Evolutionary conservation across 1,284 basidiomycete species (phyloP).

Genomic region (Athelia sp.): DNA sequence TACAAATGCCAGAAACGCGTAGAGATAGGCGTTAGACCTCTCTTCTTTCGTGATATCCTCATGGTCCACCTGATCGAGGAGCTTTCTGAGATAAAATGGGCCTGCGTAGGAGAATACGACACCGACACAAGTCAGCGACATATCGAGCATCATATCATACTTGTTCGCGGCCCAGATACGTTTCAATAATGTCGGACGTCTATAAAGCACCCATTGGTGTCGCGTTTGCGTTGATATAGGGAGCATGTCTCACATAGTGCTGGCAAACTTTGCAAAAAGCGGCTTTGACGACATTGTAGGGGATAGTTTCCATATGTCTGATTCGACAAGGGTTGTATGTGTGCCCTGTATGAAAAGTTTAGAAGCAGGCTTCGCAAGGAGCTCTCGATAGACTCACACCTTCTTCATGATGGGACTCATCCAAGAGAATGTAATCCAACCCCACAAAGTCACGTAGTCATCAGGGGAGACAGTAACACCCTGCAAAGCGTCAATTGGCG

Average conservation of each 20-base stretch:
- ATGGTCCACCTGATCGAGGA: slow-evolving; percentile 40
- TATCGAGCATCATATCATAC: slow-evolving; percentile 71
- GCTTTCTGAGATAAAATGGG: slow-evolving; percentile 65
- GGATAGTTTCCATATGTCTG: slow-evolving; percentile 49
- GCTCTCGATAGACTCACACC: slow-evolving; percentile 10
- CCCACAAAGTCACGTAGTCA: slow-evolving; percentile 58
- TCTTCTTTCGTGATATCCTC: slow-evolving; percentile 33
- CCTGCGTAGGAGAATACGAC: slow-evolving; percentile 66
- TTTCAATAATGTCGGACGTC: slow-evolving; percentile 46
- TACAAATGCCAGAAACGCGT: slow-evolving; percentile 61
- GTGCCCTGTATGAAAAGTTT: slow-evolving; percentile 33
- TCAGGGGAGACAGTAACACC: slow-evolving; percentile 29
- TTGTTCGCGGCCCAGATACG: slow-evolving; percentile 66
- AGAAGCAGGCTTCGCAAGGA: not conserved
- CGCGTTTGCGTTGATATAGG: not conserved
- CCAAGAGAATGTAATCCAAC: slow-evolving; percentile 68
- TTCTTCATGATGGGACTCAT: slow-evolving; percentile 47
- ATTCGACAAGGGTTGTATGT: slow-evolving; percentile 37
- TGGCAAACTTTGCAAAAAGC: slow-evolving; percentile 39
- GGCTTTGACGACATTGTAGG: slow-evolving; percentile 44
- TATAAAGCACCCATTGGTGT: not conserved
- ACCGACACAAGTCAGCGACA: slow-evolving; percentile 54
- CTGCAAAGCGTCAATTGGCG: not conserved
- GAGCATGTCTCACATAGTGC: not conserved
- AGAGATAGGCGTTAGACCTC: slow-evolving; percentile 64